A percentile compares a stretch with the other conserved stretches of the same genome.
Evolutionary conservation across 2,329 filamentous ascomycete genomes (phyloP).

Genomic region (Grosmannia clavigera): DNA sequence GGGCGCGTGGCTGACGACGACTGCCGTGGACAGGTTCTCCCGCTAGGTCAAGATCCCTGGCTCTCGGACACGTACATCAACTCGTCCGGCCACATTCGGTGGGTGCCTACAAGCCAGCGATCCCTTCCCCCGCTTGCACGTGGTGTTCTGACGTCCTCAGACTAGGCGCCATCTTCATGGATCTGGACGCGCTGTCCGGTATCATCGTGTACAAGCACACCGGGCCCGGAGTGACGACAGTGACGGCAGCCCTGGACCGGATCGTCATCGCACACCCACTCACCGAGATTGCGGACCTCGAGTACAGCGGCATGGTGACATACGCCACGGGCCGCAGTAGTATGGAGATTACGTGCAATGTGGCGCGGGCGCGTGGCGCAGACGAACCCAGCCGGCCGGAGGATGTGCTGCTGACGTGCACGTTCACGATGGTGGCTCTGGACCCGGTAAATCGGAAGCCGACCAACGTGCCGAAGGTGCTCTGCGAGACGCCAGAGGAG

Average conservation of each 20-base stretch:
- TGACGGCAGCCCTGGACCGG: slow-evolving; percentile 36
- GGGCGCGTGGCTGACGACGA: background rate
- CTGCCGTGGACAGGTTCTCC: slow-evolving; percentile 27
- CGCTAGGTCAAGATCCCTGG: slow-evolving; percentile 63
- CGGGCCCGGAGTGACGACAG: slow-evolving; percentile 40
- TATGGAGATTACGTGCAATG: slow-evolving; percentile 62
- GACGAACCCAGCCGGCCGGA: slow-evolving; percentile 38
- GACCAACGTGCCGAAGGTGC: slow-evolving; percentile 43
- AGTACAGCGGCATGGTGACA: slow-evolving; percentile 49
- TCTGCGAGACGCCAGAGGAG: slow-evolving; percentile 51
- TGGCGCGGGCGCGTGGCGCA: slow-evolving; percentile 51
- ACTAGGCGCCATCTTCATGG: slow-evolving; percentile 65
- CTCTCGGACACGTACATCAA: slow-evolving; percentile 69
- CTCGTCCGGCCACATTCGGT: slow-evolving; percentile 60
- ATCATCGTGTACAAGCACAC: slow-evolving; percentile 61
- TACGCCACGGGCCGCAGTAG: slow-evolving; percentile 63
- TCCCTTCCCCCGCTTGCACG: background rate
- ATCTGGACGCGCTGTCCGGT: slow-evolving; percentile 65
- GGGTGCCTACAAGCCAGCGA: slow-evolving; percentile 25
- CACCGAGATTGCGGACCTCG: slow-evolving; percentile 66
- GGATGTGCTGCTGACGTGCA: slow-evolving; percentile 32
- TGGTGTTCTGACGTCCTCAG: slow-evolving; percentile 19
- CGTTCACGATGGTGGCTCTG: slow-evolving; percentile 67
- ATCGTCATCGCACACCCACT: slow-evolving; percentile 54
- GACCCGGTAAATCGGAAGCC: slow-evolving; percentile 55